Evolutionary conservation across 257 asterid genomes (phyloP).

Genomic region (Solanum arcanum): DNA sequence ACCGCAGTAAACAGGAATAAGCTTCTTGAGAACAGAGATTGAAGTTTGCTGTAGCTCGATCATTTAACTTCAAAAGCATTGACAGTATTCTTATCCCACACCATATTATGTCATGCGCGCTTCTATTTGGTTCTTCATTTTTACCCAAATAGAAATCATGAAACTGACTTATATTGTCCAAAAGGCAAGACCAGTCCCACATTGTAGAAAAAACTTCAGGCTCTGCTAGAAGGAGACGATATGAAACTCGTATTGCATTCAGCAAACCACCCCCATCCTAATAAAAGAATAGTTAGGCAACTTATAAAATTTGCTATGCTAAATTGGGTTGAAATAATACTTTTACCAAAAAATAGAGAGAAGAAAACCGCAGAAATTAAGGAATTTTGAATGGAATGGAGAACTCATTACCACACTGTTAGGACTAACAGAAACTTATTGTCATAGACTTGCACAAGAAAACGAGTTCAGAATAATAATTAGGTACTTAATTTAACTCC

Average conservation of each 20-base stretch:
- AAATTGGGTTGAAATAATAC: neutral
- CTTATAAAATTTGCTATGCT: neutral
- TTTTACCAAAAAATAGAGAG: neutral
- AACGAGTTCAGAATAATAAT: neutral
- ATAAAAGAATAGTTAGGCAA: neutral
- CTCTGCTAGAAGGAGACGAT: slow-evolving; percentile 56
- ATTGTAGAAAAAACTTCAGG: slow-evolving; percentile 46
- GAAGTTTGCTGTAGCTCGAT: slow-evolving; percentile 34
- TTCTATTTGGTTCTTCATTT: slow-evolving; percentile 20
- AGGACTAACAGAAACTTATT: neutral
- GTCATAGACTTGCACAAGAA: neutral
- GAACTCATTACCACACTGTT: neutral
- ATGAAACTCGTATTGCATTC: slow-evolving; percentile 51
- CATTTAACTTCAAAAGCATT: slow-evolving; percentile 39
- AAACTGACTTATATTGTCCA: slow-evolving; percentile 36
- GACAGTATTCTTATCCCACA: slow-evolving; percentile 44
- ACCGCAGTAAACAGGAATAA: slow-evolving; percentile 49
- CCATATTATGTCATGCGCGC: slow-evolving; percentile 55
- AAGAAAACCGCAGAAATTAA: neutral
- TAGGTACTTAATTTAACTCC: neutral
- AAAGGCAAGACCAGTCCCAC: slow-evolving; percentile 88
- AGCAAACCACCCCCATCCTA: slow-evolving; percentile 46
- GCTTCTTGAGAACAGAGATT: slow-evolving; percentile 38
- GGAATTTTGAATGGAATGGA: neutral
- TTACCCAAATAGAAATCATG: slow-evolving; percentile 9